Evolutionary conservation across 805 yeast species (phyloP).

Genomic region (Nakazawaea ishiwadae): DNA sequence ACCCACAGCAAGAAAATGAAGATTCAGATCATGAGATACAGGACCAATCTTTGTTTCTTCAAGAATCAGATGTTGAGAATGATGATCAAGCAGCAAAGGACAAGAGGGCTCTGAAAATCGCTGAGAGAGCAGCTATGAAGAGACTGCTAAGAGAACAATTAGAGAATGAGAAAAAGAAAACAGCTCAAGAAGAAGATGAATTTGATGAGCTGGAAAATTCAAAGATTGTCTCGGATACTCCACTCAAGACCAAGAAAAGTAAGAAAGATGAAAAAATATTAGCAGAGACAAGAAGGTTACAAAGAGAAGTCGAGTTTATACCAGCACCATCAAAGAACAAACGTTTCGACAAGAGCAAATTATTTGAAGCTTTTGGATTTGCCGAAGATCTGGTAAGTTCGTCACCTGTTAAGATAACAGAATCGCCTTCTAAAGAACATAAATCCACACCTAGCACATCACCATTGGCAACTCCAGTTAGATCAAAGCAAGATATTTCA

Average conservation of each 20-base stretch:
- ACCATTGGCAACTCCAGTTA: constrained; percentile 13
- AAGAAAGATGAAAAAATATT: constrained; percentile 9
- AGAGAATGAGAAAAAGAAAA: constrained; percentile 11
- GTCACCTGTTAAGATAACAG: constrained; percentile 12
- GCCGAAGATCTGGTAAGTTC: constrained; percentile 2
- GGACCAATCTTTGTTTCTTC: background rate
- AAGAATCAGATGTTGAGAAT: background rate
- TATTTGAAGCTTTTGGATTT: constrained; percentile 16
- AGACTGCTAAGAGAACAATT: constrained; percentile 15
- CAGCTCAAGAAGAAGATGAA: constrained; percentile 5
- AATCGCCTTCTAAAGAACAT: constrained; percentile 9
- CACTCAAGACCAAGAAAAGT: constrained; percentile 8
- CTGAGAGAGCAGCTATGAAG: constrained; percentile 21
- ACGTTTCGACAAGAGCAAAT: constrained; percentile 19
- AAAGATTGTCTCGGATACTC: constrained; percentile 8
- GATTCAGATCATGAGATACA: background rate
- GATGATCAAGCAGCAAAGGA: constrained; percentile 19
- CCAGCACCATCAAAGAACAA: constrained; percentile 7
- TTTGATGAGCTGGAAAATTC: constrained; percentile 9
- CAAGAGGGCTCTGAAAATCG: constrained; percentile 24
- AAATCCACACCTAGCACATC: constrained; percentile 18
- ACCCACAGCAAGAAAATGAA: background rate
- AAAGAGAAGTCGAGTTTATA: constrained; percentile 3
- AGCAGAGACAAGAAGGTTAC: constrained; percentile 16
- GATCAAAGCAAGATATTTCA: background rate